Base-by-base conservation (phyloP, 2,329 filamentous ascomycete genomes). In the Cladosporium sp. region DNA sequence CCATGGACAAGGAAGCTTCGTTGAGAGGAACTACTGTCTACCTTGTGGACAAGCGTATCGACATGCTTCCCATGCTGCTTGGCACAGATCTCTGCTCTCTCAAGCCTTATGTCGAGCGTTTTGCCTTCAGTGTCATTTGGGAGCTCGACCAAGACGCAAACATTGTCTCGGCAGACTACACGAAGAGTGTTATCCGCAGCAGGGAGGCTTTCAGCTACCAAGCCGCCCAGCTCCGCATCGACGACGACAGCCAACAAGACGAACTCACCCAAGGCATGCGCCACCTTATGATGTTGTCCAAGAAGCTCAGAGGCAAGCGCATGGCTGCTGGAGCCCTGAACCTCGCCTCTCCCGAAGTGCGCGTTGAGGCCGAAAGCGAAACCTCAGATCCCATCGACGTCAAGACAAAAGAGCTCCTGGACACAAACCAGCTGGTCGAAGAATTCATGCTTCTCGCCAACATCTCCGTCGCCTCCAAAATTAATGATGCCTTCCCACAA, bases 381-480 rank as follows among this genome's bases (percentile, higher is more conserved):
- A 95, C 92, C 0, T 95, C 91, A 1, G 93, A 97, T 66, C 92
- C 93, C 0, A 86, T 95, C 51, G 93, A 97, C 63, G 89, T 98
- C 61, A 90, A 97, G 76, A 95, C 91, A 5, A 98, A 98, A 73
- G 81, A 91, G 63, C 83, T 91, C 48, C 83, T 98, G 35, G 91
- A 93, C 65, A 98, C 93, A 49, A 98, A 97, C 75, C 96, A 92
- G 18, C 81, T 98, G 4, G 95, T 98, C 28, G 93, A 98, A 68
- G 93, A 98, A 68, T 97, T 98, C 78, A 98, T 98, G 93, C 78
- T 98, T 66, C 87, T 97, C 68, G 95, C 93, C 77, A 98, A 98
- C 73, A 90, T 89, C 65, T 92, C 86, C 61, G 95, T 98, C 31
- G 93, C 92, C 6, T 81, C 84, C 59, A 92, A 89, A 70, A 95